Conservation (phyloP, 2,329 filamentous ascomycete genomes). For the Microcyclospora pomicola region DNA sequence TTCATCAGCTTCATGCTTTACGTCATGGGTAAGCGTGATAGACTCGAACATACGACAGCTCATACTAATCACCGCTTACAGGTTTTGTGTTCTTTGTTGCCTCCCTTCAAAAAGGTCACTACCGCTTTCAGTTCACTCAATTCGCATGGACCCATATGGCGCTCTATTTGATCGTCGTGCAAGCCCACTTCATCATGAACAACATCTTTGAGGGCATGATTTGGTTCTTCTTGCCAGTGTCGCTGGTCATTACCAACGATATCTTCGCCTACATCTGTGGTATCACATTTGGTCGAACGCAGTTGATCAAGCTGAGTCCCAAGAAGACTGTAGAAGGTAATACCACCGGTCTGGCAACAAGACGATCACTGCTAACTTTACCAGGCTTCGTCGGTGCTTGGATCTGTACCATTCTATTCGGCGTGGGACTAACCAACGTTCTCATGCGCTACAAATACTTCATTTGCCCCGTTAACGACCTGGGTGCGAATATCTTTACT, state of each 20-base stretch:
- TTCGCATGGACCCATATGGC: conserved; percentile 99
- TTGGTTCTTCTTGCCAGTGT: conserved; percentile 95
- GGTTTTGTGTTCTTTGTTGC: conserved; percentile 97
- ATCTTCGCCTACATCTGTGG: conserved; percentile 97
- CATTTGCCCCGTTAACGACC: conserved; percentile 92
- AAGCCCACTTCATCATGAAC: conserved; percentile 99
- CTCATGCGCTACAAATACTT: conserved; percentile 92
- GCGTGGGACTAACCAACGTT: conserved; percentile 65
- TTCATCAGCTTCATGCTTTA: conserved; percentile 99
- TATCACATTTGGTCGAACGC: conserved; percentile 90
- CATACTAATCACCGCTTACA: conserved; percentile 23
- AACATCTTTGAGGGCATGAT: conserved; percentile 99
- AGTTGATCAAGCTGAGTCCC: conserved; percentile 92
- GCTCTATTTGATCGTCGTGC: conserved; percentile 90
- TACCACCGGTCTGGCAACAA: not conserved
- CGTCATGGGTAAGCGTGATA: conserved; percentile 60
- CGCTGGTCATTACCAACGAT: conserved; percentile 94
- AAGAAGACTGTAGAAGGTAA: conserved; percentile 87
- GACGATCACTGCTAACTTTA: not conserved
- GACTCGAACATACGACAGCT: not conserved
- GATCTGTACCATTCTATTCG: conserved; percentile 86
- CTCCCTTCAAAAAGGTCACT: conserved; percentile 87
- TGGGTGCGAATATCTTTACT: conserved; percentile 84
- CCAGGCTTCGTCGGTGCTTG: conserved; percentile 87
- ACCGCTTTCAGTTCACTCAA: conserved; percentile 97